Evolutionary conservation across 306 rosid species (phyloP), one percentile per base, ranked within the genome.

Genomic region (Cucurbita pepo): DNA sequence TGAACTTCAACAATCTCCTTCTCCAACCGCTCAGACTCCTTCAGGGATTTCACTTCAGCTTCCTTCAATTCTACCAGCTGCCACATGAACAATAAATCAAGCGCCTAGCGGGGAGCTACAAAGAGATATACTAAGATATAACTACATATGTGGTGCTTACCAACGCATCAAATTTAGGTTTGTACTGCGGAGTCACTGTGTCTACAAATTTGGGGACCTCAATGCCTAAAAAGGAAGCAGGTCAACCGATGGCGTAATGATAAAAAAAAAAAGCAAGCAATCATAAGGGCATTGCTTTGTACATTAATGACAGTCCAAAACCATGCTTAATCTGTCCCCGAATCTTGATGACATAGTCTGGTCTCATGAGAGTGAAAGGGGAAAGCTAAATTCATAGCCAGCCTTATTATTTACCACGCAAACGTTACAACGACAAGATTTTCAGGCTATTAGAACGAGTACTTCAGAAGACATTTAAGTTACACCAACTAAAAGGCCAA

Each of bases 131-230:
- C 43, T 25, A 7, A 30, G 5, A 5, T 13, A 5, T n/a, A 14
- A 47, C 14, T 47, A 73, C 60, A 62, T 3, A 36, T 48, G 41
- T 45, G 38, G 14, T 55, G 72, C 92, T 83, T 79, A 95, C 97
- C 69, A 95, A 81, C 41, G 86, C 66, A 70, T 91, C 97, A 76
- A 95, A 91, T 82, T 95, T 91, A 70, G 95, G 83, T 83, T 88
- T 88, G 82, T 95, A 91, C 74, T 88, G 84, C 55, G 97, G 99
- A 76, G 99, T 95, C 66, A 91, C 96, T 3, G 83, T 95, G 85
- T 95, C 99, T 34, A 83, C 99, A 64, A 80, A 95, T 84, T 95
- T 88, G 75, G 99, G 99, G 90, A 95, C 43, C 86, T 91, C 84
- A 10, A 95, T 79, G 77, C 92, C 99, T 95, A 86, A 61, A 81